Evolutionary conservation across 139 green algal genomes (phyloP).

Genomic region (Chlorella sp.): DNA sequence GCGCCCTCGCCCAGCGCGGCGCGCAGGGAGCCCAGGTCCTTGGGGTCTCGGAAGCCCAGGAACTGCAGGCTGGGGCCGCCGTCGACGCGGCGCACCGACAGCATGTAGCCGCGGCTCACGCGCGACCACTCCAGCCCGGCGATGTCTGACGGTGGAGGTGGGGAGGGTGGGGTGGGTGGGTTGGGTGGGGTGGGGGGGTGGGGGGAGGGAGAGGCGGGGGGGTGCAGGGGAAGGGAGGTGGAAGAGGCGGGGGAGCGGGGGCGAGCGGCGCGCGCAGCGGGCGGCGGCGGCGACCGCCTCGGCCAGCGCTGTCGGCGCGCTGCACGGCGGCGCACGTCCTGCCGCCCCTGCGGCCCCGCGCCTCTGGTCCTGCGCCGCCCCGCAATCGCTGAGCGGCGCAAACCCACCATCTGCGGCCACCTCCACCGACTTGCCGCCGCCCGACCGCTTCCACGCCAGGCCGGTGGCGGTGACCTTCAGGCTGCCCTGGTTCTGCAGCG

Average conservation of each 20-base stretch:
- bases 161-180: not conserved
- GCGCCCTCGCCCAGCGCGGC: not conserved
- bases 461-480: conserved; percentile 27
- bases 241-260: not conserved
- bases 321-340: too few species aligned
- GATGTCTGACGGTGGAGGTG: conserved; percentile 62
- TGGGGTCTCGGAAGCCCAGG: conserved; percentile 74
- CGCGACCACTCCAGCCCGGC: conserved; percentile 62
- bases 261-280: not conserved
- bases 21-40: conserved; percentile 35
- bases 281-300: not conserved
- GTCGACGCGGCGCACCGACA: conserved; percentile 56
- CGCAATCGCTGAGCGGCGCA: not conserved
- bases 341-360: too few species aligned
- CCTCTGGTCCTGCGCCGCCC: too few species aligned
- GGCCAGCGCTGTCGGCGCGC: too few species aligned
- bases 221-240: not conserved
- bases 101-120: conserved; percentile 53
- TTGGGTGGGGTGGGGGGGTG: not conserved
- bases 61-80: conserved; percentile 62
- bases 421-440: conserved; percentile 37
- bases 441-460: conserved; percentile 40
- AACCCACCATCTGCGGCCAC: conserved; percentile 26
- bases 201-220: not conserved
- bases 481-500: conserved; percentile 31